Base-by-base conservation (phyloP, 140 eudicot species). In the Anethum foeniculum region DNA sequence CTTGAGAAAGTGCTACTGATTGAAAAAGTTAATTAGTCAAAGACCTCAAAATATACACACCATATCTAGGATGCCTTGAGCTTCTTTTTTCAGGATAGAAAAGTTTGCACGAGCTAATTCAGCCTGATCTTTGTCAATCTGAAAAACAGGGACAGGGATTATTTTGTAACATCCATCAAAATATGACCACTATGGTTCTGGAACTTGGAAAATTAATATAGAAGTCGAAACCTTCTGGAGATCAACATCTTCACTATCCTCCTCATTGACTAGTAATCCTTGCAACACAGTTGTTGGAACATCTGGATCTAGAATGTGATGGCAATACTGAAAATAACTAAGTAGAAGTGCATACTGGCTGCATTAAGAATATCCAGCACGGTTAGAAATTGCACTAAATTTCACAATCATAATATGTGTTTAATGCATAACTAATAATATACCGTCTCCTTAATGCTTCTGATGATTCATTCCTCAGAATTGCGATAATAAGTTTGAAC, bases 381-480 rank as follows among this genome's bases (percentile, higher is more conserved):
- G 44, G 80, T 88, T 75, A 88, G 80, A 62, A 65, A 34, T 13
- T 51, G 52, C 14, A 43, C 34, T 7, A 28, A 30, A 13, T 39
- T 68, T 46, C 82, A 74, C 5, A 79, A 32, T 44, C 23, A 25
- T 11, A 13, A 18, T 25, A 49, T 8, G 8, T 47, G 41, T 21
- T 44, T 44, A 47, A 6, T 75, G 62, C n/a, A 34, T 46, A 11
- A 25, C n/a, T 27, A 47, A 75, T 3, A n/a, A 4, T 27, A 69
- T 89, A 93, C 99, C 99, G 95, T 84, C 99, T 86, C 86, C 99
- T 87, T 75, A 96, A 80, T 80, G 97, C 91, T 90, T 96, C 98
- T 28, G 99, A 96, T 65, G 99, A 88, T 82, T 96, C 96, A 77
- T 83, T 86, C 89, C 97, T 92, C 75, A 92, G 85, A 52, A 92